Conservation (phyloP, 2,329 filamentous ascomycete genomes). For the Curvularia lunata region DNA sequence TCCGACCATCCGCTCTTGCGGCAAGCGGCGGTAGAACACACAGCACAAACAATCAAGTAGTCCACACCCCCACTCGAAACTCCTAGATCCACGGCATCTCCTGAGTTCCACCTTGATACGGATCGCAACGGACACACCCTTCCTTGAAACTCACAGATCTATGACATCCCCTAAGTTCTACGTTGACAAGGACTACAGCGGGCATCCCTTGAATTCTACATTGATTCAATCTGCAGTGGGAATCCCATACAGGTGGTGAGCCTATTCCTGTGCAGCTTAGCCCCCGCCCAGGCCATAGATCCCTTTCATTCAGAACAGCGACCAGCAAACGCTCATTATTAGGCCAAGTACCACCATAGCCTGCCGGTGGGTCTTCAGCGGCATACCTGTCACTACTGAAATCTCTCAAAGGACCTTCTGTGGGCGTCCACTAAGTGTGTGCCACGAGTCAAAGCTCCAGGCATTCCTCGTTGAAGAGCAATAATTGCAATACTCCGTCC, state of each 20-base stretch:
- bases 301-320: not conserved
- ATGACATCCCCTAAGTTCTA: too few species aligned
- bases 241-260: not conserved
- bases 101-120: not conserved
- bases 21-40: conserved; percentile 55
- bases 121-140: too few species aligned
- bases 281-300: not conserved
- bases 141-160: too few species aligned
- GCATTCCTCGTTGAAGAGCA: too few species aligned
- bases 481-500: too few species aligned
- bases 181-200: too few species aligned
- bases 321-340: not conserved
- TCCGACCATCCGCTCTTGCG: conserved; percentile 34
- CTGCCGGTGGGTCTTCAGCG: not conserved
- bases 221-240: not conserved
- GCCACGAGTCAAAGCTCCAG: too few species aligned
- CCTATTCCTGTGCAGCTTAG: conserved; percentile 1
- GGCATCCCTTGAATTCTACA: not conserved
- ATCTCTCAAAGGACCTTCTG: not conserved
- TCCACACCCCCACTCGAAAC: not conserved
- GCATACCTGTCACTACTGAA: conserved; percentile 5
- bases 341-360: not conserved
- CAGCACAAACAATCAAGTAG: not conserved
- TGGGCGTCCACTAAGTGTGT: too few species aligned
- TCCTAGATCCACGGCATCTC: not conserved